Evolutionary conservation across 2,329 filamentous ascomycete species (phyloP), one percentile per base, ranked within the genome.

Genomic region (Monilinia fructigena): DNA sequence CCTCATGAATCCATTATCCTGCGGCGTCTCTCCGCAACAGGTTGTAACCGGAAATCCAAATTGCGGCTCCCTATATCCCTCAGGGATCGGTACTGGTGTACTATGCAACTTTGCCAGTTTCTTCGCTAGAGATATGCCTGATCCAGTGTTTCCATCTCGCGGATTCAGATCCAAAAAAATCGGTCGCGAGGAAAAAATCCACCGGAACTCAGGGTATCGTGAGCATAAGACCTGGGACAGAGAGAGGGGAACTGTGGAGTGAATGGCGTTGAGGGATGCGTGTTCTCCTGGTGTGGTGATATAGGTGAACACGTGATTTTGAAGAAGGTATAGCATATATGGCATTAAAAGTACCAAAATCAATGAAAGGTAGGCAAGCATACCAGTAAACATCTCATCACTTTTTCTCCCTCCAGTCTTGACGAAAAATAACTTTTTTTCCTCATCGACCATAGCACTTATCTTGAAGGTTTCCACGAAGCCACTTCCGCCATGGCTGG

Each of bases 31-130:
- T 2, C 93, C 93, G 77, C 94, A 97, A 78, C 91, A 97, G 0
- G 93, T 97, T 0, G 89, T 80, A 0, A 89, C 88, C 0, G 91
- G 90, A 74, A 97, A 97, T 2, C 94, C 94, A 71, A 94, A 97
- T 78, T 87, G 81, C 3, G 87, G 86, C 48, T 75, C 81, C 1
- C 82, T 78, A 70, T 85, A 82, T 26, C 85, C 86, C 14, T 83
- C 77, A 0, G 88, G 88, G 0, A 82, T 76, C 0, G 91, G 90
- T 0, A 90, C 91, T 0, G 89, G 86, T 0, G 88, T 92, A 2
- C 85, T 88, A 77, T 97, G 94, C 55, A 97, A 80, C 74, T 84
- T 86, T 1, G 90, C 92, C 10, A 97, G 81, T 76, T 96, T 93
- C 69, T 84, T 78, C 0, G 92, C 92, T 1, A 97, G 81, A 1